phyloP scores from a whole-genome alignment of 306 rosid genomes.

The Myrica gale region DNA sequence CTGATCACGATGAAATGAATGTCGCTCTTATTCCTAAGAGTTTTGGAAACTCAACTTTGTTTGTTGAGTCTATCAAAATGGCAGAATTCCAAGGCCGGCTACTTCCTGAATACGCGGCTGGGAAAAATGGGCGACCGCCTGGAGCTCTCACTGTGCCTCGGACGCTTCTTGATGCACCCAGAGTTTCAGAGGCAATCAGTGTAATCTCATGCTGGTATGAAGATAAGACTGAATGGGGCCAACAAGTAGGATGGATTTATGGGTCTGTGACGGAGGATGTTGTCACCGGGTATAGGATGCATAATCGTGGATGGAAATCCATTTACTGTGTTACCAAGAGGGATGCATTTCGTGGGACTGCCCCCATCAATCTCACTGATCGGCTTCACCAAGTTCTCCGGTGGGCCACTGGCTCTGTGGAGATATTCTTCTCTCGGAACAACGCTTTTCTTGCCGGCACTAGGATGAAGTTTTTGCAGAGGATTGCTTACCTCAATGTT shows the following conservation, averaged over 20 bases:
- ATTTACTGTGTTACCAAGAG: slow-evolving; percentile 72
- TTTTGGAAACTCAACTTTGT: slow-evolving; percentile 69
- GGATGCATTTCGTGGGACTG: slow-evolving; percentile 76
- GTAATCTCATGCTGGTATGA: slow-evolving; percentile 80
- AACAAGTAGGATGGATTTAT: slow-evolving; percentile 71
- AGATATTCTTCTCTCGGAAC: slow-evolving; percentile 77
- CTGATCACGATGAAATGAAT: slow-evolving; percentile 50
- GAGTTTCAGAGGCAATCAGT: slow-evolving; percentile 64
- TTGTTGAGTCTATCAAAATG: slow-evolving; percentile 55
- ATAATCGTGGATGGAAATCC: slow-evolving; percentile 79
- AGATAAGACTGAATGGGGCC: slow-evolving; percentile 80
- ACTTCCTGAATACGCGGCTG: slow-evolving; percentile 62
- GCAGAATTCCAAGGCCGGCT: slow-evolving; percentile 83
- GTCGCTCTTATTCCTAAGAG: slow-evolving; percentile 57
- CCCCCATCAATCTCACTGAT: slow-evolving; percentile 77
- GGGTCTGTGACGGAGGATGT: slow-evolving; percentile 85
- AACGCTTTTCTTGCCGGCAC: slow-evolving; percentile 63
- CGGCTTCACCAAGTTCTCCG: slow-evolving; percentile 77
- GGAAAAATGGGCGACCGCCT: slow-evolving; percentile 57
- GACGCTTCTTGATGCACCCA: slow-evolving; percentile 54
- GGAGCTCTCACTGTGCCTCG: slow-evolving; percentile 66
- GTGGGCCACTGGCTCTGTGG: slow-evolving; percentile 90
- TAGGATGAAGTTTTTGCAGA: slow-evolving; percentile 57
- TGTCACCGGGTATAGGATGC: slow-evolving; percentile 81
- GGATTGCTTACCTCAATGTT: slow-evolving; percentile 71